These are phyloP conservation scores for Pyrus hybrid DNA, from an alignment of 331 rosid species.

Conservation along the genomic window DNA sequence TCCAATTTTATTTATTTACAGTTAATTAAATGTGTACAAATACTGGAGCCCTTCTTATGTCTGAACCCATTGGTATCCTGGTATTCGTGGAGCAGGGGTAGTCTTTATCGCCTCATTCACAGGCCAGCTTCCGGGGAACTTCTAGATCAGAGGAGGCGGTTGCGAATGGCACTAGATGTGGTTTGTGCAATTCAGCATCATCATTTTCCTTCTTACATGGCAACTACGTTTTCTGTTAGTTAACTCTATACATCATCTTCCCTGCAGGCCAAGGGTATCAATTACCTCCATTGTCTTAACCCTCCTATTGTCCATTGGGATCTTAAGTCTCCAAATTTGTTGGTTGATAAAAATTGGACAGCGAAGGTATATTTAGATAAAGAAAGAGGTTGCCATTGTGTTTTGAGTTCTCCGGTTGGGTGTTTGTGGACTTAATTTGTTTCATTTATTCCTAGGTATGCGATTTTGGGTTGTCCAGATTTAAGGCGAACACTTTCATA, in stretches of 20 bases:
- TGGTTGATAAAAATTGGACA: slow-evolving; percentile 95
- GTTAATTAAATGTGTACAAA: not conserved
- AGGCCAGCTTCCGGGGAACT: slow-evolving; percentile 82
- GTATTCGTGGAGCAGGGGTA: slow-evolving; percentile 53
- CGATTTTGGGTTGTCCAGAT: slow-evolving; percentile 97
- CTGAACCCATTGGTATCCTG: slow-evolving; percentile 2
- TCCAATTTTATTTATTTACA: not conserved
- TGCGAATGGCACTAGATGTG: slow-evolving; percentile 94
- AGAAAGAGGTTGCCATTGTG: slow-evolving; percentile 6
- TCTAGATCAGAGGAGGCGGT: slow-evolving; percentile 68
- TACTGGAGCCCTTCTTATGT: not conserved
- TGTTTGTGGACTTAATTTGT: slow-evolving; percentile 8
- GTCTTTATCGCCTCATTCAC: slow-evolving; percentile 81
- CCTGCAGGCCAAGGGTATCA: slow-evolving; percentile 94
- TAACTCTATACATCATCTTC: not conserved
- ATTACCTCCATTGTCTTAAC: slow-evolving; percentile 85
- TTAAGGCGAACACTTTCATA: slow-evolving; percentile 84
- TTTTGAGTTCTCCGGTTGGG: not conserved
- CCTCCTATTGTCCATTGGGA: slow-evolving; percentile 98
- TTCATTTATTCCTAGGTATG: slow-evolving; percentile 48
- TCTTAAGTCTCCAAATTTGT: slow-evolving; percentile 93
- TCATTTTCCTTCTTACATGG: not conserved
- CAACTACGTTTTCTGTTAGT: not conserved
- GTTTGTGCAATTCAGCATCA: slow-evolving; percentile 30
- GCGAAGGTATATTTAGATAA: slow-evolving; percentile 49